phyloP scores from a whole-genome alignment of 768 basidiomycete genomes.

The Chalciporus piperatus region DNA sequence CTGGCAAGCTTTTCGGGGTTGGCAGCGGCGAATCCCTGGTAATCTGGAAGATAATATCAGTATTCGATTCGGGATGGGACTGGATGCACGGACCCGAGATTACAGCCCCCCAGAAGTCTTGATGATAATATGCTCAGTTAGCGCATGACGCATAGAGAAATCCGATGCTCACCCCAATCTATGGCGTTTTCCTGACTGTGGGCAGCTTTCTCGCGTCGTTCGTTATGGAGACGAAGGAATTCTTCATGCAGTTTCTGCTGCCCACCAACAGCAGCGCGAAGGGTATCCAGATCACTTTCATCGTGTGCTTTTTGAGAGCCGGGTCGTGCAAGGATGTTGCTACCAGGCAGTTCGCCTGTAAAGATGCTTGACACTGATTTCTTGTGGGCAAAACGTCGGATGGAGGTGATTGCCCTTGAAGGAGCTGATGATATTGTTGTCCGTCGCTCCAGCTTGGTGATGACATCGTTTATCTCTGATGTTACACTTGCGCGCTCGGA shows the following conservation, averaged over 20 bases:
- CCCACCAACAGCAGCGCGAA: conserved; percentile 56
- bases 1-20: conserved; percentile 75
- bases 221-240: conserved; percentile 63
- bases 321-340: conserved; percentile 51
- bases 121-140: conserved; percentile 8
- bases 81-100: conserved; percentile 61
- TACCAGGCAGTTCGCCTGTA: conserved; percentile 38
- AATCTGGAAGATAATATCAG: conserved; percentile 51
- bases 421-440: conserved; percentile 30
- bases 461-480: conserved; percentile 24
- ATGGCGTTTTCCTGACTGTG: conserved; percentile 45
- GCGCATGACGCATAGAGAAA: background rate
- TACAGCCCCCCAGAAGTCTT: conserved; percentile 95
- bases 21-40: conserved; percentile 81
- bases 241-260: conserved; percentile 74
- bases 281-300: conserved; percentile 34
- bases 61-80: background rate
- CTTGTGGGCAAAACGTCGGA: conserved; percentile 46
- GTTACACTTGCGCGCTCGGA: conserved; percentile 34
- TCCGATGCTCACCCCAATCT: conserved; percentile 66
- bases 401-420: conserved; percentile 16
- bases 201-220: conserved; percentile 43
- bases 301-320: conserved; percentile 47
- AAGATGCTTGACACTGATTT: conserved; percentile 62
- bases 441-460: conserved; percentile 24